Conservation (phyloP, 139 green algal species). For the Chlorella sorokiniana region DNA sequence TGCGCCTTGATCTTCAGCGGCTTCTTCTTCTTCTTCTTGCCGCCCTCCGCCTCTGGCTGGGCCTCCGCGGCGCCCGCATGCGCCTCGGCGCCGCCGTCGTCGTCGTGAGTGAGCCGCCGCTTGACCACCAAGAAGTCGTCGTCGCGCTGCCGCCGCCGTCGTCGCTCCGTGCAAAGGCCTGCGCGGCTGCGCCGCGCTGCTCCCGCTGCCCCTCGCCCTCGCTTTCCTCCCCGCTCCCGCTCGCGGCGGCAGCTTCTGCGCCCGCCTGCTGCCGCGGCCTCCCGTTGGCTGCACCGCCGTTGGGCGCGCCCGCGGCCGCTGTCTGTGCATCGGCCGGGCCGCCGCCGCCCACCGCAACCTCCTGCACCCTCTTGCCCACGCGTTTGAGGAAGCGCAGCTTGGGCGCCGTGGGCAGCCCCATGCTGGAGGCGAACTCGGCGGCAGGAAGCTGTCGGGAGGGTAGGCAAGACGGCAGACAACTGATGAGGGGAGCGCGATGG, state of each 20-base stretch:
- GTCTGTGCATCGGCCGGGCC: not conserved
- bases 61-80: slow-evolving; percentile 10
- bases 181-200: slow-evolving; percentile 22
- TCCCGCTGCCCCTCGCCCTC: slow-evolving; percentile 1
- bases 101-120: slow-evolving; percentile 16
- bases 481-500: not conserved
- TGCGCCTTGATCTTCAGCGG: slow-evolving; percentile 65
- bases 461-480: not conserved
- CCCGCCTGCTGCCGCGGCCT: slow-evolving; percentile 11
- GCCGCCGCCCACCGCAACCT: slow-evolving; percentile 30
- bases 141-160: not conserved
- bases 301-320: slow-evolving; percentile 18
- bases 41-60: not conserved
- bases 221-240: no score
- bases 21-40: slow-evolving; percentile 77
- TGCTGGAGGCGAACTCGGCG: slow-evolving; percentile 74
- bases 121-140: slow-evolving; percentile 61
- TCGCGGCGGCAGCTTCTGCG: not conserved
- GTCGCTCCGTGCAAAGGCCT: not conserved
- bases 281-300: slow-evolving; percentile 1
- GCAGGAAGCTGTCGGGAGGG: slow-evolving; percentile 59
- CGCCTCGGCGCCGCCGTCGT: not conserved
- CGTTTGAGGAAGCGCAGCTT: slow-evolving; percentile 83
- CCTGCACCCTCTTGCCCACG: slow-evolving; percentile 16
- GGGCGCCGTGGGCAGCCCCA: slow-evolving; percentile 83